These are phyloP conservation scores for Apiotrichum veenhuisii DNA, from an alignment of 1,284 basidiomycete species.

Conservation along the genomic window DNA sequence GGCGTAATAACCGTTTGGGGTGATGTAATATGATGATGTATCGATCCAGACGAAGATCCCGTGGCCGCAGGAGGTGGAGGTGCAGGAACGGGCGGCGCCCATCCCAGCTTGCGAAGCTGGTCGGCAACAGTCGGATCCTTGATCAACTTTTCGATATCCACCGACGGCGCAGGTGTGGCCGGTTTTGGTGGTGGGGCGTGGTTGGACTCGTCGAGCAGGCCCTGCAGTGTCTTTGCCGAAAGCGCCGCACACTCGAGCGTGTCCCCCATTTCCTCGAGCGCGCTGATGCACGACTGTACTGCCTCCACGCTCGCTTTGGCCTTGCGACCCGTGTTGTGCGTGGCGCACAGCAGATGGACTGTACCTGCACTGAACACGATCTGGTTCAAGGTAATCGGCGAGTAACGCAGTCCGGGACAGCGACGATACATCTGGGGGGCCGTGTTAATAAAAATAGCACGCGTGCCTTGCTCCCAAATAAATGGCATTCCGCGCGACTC, in stretches of 20 bases:
- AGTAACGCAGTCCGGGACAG: slow-evolving; percentile 33
- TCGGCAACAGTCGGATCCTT: slow-evolving; percentile 16
- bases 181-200: slow-evolving; percentile 1
- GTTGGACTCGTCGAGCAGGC: slow-evolving; percentile 14
- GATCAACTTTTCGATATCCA: slow-evolving; percentile 14
- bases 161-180: neutral
- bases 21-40: neutral
- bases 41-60: neutral
- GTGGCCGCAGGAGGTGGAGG: neutral
- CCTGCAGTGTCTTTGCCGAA: slow-evolving; percentile 10
- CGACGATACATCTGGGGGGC: slow-evolving; percentile 19
- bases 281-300: slow-evolving; percentile 20
- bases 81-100: slow-evolving; percentile 13
- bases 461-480: neutral
- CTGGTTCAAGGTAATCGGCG: slow-evolving; percentile 30
- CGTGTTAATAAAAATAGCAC: neutral
- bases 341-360: slow-evolving; percentile 30
- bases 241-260: slow-evolving; percentile 14
- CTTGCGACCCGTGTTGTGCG: slow-evolving; percentile 14
- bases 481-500: too few species aligned
- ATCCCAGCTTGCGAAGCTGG: slow-evolving; percentile 19
- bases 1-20: neutral
- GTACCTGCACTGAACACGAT: slow-evolving; percentile 35
- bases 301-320: slow-evolving; percentile 15
- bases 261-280: slow-evolving; percentile 22